phyloP scores from a whole-genome alignment of 2,329 filamentous ascomycete species.

The Dothidotthia symphoricarpi region DNA sequence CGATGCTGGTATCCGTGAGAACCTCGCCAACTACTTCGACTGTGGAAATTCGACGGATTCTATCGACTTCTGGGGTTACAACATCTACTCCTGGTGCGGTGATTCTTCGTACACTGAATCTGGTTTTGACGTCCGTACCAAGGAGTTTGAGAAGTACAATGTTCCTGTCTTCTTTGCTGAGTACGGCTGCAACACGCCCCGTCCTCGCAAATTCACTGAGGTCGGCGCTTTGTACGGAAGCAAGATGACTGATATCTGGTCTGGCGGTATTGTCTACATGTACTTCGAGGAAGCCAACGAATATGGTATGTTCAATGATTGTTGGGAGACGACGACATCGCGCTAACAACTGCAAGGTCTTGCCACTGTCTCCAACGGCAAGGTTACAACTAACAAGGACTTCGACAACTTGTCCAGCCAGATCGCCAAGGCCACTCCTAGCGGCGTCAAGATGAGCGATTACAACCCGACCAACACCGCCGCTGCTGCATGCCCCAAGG shows the following conservation, averaged over 20 bases:
- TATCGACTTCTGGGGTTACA: constrained; percentile 99
- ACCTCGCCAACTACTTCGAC: constrained; percentile 92
- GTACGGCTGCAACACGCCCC: constrained; percentile 85
- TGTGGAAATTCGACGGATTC: constrained; percentile 64
- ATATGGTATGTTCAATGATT: constrained; percentile 62
- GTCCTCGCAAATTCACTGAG: constrained; percentile 78
- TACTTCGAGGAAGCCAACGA: constrained; percentile 91
- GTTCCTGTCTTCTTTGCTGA: constrained; percentile 98
- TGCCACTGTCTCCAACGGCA: constrained; percentile 58
- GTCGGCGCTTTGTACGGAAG: constrained; percentile 75
- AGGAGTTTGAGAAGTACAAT: constrained; percentile 85
- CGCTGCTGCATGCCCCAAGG: constrained; percentile 67
- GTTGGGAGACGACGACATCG: too few species aligned
- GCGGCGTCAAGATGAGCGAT: constrained; percentile 60
- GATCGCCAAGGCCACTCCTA: constrained; percentile 66
- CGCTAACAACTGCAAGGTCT: constrained; percentile 53
- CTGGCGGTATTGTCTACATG: constrained; percentile 98
- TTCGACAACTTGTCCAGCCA: constrained; percentile 63
- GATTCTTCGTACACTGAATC: constrained; percentile 73
- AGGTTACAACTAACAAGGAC: constrained; percentile 61
- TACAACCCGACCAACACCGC: constrained; percentile 76
- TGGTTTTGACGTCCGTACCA: constrained; percentile 76
- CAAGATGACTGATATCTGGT: constrained; percentile 84
- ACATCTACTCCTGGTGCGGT: constrained; percentile 99
- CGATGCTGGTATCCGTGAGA: constrained; percentile 74